phyloP scores from a whole-genome alignment of 2,329 filamentous ascomycete species.

The Penicillium sp. region DNA sequence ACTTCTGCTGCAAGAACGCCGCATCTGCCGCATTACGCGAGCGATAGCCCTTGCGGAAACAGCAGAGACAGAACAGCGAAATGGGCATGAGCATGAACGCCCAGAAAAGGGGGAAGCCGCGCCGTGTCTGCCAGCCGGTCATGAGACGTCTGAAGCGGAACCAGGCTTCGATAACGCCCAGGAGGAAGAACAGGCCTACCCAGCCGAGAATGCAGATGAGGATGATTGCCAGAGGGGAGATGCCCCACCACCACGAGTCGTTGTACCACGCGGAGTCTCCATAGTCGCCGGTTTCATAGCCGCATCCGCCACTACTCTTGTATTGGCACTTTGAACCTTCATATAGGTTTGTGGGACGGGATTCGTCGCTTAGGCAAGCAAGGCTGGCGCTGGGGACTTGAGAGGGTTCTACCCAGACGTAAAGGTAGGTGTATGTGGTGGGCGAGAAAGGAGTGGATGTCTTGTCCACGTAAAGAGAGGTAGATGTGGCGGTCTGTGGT shows the following conservation, averaged over 20 bases:
- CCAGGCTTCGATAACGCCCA: slow-evolving; percentile 31
- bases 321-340: slow-evolving; percentile 14
- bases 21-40: slow-evolving; percentile 29
- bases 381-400: slow-evolving; percentile 26
- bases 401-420: slow-evolving; percentile 29
- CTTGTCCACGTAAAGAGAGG: slow-evolving; percentile 22
- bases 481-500: slow-evolving; percentile 21
- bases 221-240: slow-evolving; percentile 26
- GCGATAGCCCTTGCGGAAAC: slow-evolving; percentile 28
- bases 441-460: slow-evolving; percentile 23
- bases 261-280: slow-evolving; percentile 21
- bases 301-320: neutral
- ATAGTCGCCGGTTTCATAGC: slow-evolving; percentile 12
- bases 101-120: slow-evolving; percentile 33
- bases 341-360: slow-evolving; percentile 19
- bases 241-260: slow-evolving; percentile 19
- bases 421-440: slow-evolving; percentile 25
- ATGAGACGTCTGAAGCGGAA: slow-evolving; percentile 33
- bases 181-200: slow-evolving; percentile 27
- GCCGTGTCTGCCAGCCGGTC: slow-evolving; percentile 34
- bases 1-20: slow-evolving; percentile 23
- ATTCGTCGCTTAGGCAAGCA: slow-evolving; percentile 18
- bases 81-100: slow-evolving; percentile 24
- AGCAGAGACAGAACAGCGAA: slow-evolving; percentile 22
- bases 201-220: slow-evolving; percentile 27